A percentile compares a stretch with the other conserved stretches of the same genome.
Conservation (phyloP, 202 grass and related monocot species). For the Eragrostis tef region DNA sequence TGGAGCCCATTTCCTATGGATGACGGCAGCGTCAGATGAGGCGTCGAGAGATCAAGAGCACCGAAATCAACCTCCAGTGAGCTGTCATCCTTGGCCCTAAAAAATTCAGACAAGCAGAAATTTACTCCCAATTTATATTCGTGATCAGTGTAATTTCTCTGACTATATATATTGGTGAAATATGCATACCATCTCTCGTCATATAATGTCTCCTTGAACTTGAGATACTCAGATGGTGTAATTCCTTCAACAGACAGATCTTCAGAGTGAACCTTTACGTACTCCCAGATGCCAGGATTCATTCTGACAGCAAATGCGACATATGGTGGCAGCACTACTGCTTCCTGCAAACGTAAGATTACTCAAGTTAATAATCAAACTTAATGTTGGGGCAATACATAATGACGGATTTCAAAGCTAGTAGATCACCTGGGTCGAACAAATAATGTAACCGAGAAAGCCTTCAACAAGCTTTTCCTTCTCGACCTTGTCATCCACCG, state of each 20-base stretch:
- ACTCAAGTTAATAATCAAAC: not conserved
- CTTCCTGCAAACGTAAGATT: slow-evolving; percentile 71
- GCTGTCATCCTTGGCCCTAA: slow-evolving; percentile 87
- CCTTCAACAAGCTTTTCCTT: slow-evolving; percentile 83
- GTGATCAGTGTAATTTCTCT: not conserved
- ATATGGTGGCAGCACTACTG: slow-evolving; percentile 81
- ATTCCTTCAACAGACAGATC: slow-evolving; percentile 84
- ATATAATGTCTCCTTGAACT: slow-evolving; percentile 88
- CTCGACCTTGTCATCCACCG: slow-evolving; percentile 85
- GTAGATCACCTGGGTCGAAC: slow-evolving; percentile 74
- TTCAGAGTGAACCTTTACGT: slow-evolving; percentile 74
- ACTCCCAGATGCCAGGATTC: slow-evolving; percentile 95
- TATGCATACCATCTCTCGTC: slow-evolving; percentile 79
- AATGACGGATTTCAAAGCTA: not conserved
- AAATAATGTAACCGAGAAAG: slow-evolving; percentile 83
- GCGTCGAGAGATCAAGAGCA: slow-evolving; percentile 71
- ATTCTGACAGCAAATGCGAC: slow-evolving; percentile 80
- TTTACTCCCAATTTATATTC: not conserved
- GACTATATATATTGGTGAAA: not conserved
- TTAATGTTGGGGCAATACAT: slow-evolving; percentile 22
- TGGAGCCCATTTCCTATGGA: slow-evolving; percentile 86
- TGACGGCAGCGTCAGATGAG: slow-evolving; percentile 77
- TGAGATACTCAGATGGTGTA: slow-evolving; percentile 77
- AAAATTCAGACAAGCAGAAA: slow-evolving; percentile 40
- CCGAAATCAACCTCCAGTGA: slow-evolving; percentile 88